Percentiles rank a stretch among this genome's conserved stretches.
Conservation (phyloP, 805 yeast species). For the Priceomyces medius region DNA sequence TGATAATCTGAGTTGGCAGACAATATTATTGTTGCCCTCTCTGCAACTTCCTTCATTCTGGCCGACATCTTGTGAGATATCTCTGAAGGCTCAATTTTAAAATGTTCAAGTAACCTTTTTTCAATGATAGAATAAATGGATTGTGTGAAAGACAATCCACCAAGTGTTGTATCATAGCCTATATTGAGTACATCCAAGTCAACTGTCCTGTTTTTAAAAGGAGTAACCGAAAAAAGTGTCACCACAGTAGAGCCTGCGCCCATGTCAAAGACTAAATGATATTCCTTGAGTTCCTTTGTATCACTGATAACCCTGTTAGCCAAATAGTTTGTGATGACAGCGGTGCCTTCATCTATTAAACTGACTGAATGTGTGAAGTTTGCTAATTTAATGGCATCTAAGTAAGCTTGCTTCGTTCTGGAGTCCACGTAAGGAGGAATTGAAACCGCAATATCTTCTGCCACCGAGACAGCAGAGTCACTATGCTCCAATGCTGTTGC, state of each 20-base stretch:
- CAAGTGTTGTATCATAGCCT: conserved; percentile 64
- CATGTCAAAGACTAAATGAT: conserved; percentile 79
- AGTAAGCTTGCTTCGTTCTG: conserved; percentile 65
- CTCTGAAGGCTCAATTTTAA: conserved; percentile 36
- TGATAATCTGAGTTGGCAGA: conserved; percentile 84
- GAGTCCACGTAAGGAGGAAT: conserved; percentile 71
- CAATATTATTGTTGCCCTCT: conserved; percentile 79
- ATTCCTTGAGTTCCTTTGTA: conserved; percentile 40
- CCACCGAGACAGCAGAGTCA: conserved; percentile 46
- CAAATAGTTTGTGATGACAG: conserved; percentile 82
- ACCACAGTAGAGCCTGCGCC: conserved; percentile 93
- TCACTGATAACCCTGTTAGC: conserved; percentile 46
- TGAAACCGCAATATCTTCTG: conserved; percentile 70
- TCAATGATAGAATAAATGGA: conserved; percentile 60
- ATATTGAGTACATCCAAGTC: conserved; percentile 66
- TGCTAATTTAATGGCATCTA: conserved; percentile 71
- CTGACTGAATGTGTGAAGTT: conserved; percentile 58
- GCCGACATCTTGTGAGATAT: conserved; percentile 62
- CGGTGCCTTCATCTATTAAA: conserved; percentile 87
- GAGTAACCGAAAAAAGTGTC: conserved; percentile 68
- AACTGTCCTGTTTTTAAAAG: conserved; percentile 41
- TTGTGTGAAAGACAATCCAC: conserved; percentile 75
- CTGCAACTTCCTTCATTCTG: conserved; percentile 77
- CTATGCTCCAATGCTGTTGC: conserved; percentile 55
- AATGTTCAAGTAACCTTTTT: conserved; percentile 52